These are phyloP conservation scores for Auriscalpium microsporum DNA, from an alignment of 768 basidiomycete species.

Conservation along the genomic window DNA sequence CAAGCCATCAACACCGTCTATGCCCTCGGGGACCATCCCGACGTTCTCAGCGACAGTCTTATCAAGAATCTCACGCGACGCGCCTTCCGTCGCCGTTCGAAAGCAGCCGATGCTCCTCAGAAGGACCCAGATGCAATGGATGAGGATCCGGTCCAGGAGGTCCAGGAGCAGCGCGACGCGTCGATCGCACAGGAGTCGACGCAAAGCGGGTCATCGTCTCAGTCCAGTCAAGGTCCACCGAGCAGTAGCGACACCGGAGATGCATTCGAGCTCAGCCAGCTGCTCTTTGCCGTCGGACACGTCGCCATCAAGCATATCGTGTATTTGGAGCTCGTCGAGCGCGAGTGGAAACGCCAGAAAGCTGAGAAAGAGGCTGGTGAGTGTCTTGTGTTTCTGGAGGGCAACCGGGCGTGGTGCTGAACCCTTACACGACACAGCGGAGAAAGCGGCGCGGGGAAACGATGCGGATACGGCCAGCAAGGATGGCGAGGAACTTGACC, in stretches of 20 bases:
- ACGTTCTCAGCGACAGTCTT: conserved; percentile 68
- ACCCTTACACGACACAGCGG: conserved; percentile 30
- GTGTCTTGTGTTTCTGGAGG: conserved; percentile 10
- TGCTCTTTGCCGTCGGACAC: conserved; percentile 94
- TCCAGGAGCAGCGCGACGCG: conserved; percentile 1
- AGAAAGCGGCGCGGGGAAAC: conserved; percentile 43
- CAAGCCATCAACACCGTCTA: conserved; percentile 97
- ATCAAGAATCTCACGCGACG: conserved; percentile 73
- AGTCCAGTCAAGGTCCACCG: conserved; percentile 1
- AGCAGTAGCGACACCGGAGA: conserved; percentile 55
- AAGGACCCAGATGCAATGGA: conserved; percentile 46
- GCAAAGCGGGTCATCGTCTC: background rate
- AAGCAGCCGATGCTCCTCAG: conserved; percentile 14
- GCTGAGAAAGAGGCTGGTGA: conserved; percentile 76
- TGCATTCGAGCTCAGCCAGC: conserved; percentile 82
- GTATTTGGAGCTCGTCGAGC: conserved; percentile 88
- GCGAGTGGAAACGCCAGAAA: conserved; percentile 95
- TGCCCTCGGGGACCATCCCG: conserved; percentile 88
- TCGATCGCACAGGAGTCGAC: conserved; percentile 10
- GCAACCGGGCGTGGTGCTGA: no score
- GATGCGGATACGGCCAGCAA: conserved; percentile 36
- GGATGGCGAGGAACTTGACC: conserved; percentile 82
- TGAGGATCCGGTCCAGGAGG: conserved; percentile 36
- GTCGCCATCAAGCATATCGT: conserved; percentile 97
- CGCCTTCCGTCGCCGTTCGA: conserved; percentile 41